Evolutionary conservation across 2,329 filamentous ascomycete species (phyloP), one percentile per base, ranked within the genome.

Genomic region (Fusarium ramigenum): DNA sequence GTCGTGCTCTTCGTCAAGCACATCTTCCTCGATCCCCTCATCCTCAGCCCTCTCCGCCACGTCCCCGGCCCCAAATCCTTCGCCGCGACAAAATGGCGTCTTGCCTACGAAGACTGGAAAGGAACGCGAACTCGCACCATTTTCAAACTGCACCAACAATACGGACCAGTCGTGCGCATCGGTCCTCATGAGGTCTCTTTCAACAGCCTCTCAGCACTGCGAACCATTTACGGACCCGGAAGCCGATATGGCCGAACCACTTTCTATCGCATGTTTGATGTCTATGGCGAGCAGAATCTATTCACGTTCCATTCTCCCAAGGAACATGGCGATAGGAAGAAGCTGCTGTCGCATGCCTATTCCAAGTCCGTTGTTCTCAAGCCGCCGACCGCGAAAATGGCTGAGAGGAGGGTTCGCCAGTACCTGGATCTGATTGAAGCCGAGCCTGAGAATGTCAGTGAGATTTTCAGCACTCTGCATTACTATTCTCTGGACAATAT

Each of bases 261-360:
- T 2, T 89, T 89, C 72, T 89, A 89, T 62, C 82, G 84, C 49
- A 88, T 89, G 85, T 89, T 89, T 65, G 86, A 88, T 69, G 85
- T 83, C 0, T 88, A 87, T 56, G 86, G 86, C 1, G 80, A 81
- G 15, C 84, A 83, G 75, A 88, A 89, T 60, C 73, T 89, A 5
- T 89, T 89, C 74, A 87, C 86, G 0, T 88, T 89, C 66, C 78
- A 80, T 11, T 79, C 81, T 0, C 79, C 80, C 0, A 82, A 81
- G 36, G 79, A 82, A 5, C 87, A 89, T 75, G 82, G 81, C 0
- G 82, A 85, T 3, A 78, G 87, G 23, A 89, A 89, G 79, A 89
- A 88, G 71, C 66, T 88, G 0, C 63, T 89, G 32, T 83, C 84
- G 8, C 85, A 88, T 65, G 84, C 85, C 1, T 90, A 89, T 63